Percentiles rank a stretch among this genome's conserved stretches.
Conservation (phyloP, 192 early-diverging fungal genomes). For the Radiomyces spectabilis region DNA sequence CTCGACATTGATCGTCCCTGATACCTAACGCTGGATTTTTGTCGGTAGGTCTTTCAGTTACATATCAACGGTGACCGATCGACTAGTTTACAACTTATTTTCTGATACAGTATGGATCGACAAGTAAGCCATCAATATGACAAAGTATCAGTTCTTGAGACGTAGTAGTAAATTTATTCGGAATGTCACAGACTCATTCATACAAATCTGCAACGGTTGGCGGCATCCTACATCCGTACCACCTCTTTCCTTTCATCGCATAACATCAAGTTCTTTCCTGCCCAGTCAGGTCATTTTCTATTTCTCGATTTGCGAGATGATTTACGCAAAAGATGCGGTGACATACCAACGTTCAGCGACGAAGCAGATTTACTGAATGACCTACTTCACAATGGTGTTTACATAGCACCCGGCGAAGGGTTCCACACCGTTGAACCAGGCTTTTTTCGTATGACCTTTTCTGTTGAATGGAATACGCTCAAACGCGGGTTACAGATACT, state of each 20-base stretch:
- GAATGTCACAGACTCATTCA: constrained; percentile 31
- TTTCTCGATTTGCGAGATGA: constrained; percentile 50
- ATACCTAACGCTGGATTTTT: not conserved
- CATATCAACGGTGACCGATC: constrained; percentile 55
- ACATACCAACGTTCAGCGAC: constrained; percentile 19
- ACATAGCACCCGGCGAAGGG: constrained; percentile 57
- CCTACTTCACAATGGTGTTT: constrained; percentile 49
- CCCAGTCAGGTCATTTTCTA: constrained; percentile 67
- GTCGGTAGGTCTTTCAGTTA: constrained; percentile 41
- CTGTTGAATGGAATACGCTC: constrained; percentile 38
- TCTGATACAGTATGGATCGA: constrained; percentile 49
- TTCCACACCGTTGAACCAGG: constrained; percentile 55
- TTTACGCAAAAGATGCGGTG: constrained; percentile 4
- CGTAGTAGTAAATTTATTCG: not conserved
- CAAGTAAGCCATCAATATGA: not conserved
- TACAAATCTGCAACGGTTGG: constrained; percentile 49
- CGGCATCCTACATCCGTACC: constrained; percentile 38
- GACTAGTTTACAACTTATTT: constrained; percentile 46
- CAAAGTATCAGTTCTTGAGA: too few species aligned
- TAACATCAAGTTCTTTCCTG: constrained; percentile 46
- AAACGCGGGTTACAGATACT: constrained; percentile 29
- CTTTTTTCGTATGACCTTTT: constrained; percentile 60
- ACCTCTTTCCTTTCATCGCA: constrained; percentile 33
- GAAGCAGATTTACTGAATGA: constrained; percentile 45
- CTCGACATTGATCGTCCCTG: constrained; percentile 1